Conservation (phyloP, 1,284 basidiomycete genomes). For the Moniliophthora roreri region DNA sequence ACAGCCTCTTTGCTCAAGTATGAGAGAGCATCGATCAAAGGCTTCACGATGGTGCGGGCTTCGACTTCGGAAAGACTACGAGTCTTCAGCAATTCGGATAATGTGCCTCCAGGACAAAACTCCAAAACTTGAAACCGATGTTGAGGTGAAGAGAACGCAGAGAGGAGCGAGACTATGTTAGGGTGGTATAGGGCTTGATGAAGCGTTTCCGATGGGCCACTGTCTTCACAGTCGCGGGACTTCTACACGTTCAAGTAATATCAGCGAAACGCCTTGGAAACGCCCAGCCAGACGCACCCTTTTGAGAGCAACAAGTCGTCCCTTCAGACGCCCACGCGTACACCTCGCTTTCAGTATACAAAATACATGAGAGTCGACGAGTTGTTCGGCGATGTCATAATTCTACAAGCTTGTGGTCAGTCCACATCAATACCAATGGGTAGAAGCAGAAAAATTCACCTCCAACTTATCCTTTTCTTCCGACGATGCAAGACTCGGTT, state of each 20-base stretch:
- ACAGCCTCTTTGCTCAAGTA: conserved; percentile 43
- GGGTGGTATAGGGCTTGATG: conserved; percentile 50
- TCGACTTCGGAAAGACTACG: conserved; percentile 32
- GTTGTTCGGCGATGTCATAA: conserved; percentile 38
- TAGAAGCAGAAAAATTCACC: background rate
- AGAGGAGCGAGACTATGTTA: conserved; percentile 47
- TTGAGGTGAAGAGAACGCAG: conserved; percentile 33
- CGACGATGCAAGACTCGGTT: background rate
- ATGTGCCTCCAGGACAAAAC: conserved; percentile 40
- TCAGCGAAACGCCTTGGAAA: too few species aligned
- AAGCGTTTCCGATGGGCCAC: conserved; percentile 23
- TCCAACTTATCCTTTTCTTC: conserved; percentile 2
- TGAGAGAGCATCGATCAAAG: conserved; percentile 39
- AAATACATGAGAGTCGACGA: conserved; percentile 28
- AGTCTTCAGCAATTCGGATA: conserved; percentile 30
- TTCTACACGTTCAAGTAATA: conserved; percentile 2
- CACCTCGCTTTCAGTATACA: conserved; percentile 39
- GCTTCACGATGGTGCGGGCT: conserved; percentile 36
- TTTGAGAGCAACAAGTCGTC: conserved; percentile 40
- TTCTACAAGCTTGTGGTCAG: conserved; percentile 26
- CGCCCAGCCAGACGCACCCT: conserved; percentile 27
- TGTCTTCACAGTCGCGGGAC: conserved; percentile 11
- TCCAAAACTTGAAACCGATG: conserved; percentile 44
- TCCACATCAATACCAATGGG: background rate
- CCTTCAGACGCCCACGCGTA: conserved; percentile 38